phyloP scores from a whole-genome alignment of 139 green algal genomes.

The Mesotaenium endlicherianum region DNA sequence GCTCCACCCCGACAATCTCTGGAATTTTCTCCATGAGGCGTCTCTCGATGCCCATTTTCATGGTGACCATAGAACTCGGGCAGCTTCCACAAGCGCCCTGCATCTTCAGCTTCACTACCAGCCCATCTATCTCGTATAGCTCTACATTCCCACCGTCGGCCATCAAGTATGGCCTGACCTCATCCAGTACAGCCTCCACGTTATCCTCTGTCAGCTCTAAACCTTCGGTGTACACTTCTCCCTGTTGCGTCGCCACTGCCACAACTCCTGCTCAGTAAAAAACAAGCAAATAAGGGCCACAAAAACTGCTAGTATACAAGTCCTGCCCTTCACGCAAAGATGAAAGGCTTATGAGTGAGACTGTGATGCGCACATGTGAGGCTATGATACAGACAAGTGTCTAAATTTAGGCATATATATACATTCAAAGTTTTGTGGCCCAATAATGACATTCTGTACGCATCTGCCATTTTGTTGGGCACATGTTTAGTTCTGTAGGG shows the following conservation, averaged over 20 bases:
- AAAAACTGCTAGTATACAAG: background rate
- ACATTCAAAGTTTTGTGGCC: no score
- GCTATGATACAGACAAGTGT: no score
- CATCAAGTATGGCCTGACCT: slow-evolving; percentile 98
- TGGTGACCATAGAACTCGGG: slow-evolving; percentile 86
- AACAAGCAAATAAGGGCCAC: background rate
- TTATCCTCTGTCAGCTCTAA: slow-evolving; percentile 96
- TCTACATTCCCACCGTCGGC: slow-evolving; percentile 97
- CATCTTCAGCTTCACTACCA: slow-evolving; percentile 84
- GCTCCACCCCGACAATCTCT: slow-evolving; percentile 96
- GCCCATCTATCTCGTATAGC: slow-evolving; percentile 95
- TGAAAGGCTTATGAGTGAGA: background rate
- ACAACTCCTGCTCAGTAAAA: background rate
- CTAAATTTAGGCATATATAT: no score
- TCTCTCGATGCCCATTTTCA: slow-evolving; percentile 98
- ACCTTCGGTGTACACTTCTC: slow-evolving; percentile 47
- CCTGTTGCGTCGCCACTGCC: background rate
- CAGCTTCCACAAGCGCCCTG: slow-evolving; percentile 93
- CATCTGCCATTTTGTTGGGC: no score
- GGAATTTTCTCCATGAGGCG: slow-evolving; percentile 94
- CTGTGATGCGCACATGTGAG: no score
- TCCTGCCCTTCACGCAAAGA: background rate
- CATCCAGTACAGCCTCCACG: slow-evolving; percentile 94
- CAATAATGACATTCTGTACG: no score
- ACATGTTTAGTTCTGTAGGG: no score